phyloP scores from a whole-genome alignment of 2,329 filamentous ascomycete genomes.

The Tolypocladium endophyticum region DNA sequence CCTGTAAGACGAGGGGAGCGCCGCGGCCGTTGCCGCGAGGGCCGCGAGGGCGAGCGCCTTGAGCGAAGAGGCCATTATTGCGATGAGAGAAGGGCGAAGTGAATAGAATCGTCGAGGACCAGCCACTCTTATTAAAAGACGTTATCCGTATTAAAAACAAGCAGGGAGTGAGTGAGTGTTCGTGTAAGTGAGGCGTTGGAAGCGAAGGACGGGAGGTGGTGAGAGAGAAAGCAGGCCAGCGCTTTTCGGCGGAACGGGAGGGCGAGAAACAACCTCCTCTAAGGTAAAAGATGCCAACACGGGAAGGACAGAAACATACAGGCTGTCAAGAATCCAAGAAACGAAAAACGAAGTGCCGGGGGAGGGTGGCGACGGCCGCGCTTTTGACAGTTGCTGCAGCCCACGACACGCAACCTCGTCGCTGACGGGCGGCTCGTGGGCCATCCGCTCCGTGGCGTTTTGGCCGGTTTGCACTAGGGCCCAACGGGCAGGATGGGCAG shows the following conservation, averaged over 20 bases:
- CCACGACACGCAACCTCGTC: neutral
- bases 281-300: neutral
- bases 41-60: constrained; percentile 33
- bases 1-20: constrained; percentile 33
- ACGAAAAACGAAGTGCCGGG: neutral
- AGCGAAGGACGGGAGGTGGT: constrained; percentile 5
- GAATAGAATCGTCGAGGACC: neutral
- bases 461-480: neutral
- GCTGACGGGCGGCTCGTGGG: neutral
- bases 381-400: neutral
- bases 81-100: neutral
- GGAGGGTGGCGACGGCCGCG: neutral
- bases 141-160: neutral
- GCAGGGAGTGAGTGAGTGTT: neutral
- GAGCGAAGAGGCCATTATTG: constrained; percentile 17
- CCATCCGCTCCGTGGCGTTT: neutral
- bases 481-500: neutral
- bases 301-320: neutral
- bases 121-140: constrained; percentile 1
- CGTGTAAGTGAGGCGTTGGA: neutral
- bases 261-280: neutral
- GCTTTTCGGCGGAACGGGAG: constrained; percentile 1
- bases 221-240: constrained; percentile 8
- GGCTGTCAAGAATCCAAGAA: neutral
- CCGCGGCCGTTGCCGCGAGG: constrained; percentile 34